Base-by-base conservation (phyloP, 345 rosid genomes). In the Camelina neglecta region DNA sequence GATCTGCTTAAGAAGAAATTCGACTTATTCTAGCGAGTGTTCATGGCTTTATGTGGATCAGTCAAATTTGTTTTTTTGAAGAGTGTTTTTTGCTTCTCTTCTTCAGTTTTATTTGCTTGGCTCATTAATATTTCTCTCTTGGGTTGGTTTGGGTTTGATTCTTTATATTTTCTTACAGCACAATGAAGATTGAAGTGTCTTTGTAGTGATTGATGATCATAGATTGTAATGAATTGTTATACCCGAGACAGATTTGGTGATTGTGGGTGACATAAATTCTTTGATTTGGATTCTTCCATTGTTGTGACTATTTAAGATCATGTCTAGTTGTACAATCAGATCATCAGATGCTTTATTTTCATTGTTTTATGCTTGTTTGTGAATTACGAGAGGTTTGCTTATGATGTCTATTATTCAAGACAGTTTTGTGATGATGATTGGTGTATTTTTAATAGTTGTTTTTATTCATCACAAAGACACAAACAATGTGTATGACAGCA, bases 1-100 rank as follows among this genome's bases (percentile, higher is more conserved):
- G 98, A 96, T 80, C 77, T 91, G 75, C 91, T 74, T 69, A 96
- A 96, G 89, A 93, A 81, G 88, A 90, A 93, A 74, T 76, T 81
- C 55, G 96, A 91, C 75, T 78, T 96, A 76, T 90, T 96, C 84
- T 96, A 88, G 41, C 4, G 53, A 6, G 41, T 61, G 59, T 60
- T 50, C 24, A 8, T 31, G 77, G 58, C 51, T 59, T 59, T 29
- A 20, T 75, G 12, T 69, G 70, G 71, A 58, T 45, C 70, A 45
- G 59, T 62, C 70, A 61, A 6, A n/a, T 33, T 62, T 64, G 54
- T 55, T 42, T 53, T 69, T 70, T 76, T 69, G 75, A 76, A 76
- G 59, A 69, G 75, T 62, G 26, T 60, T 61, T 59, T 20, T 67
- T 10, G 11, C 12, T 62, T 63, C 41, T 54, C 65, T 60, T 62